Evolutionary conservation across 1,284 basidiomycete species (phyloP).

Genomic region (Puccinia coronata): DNA sequence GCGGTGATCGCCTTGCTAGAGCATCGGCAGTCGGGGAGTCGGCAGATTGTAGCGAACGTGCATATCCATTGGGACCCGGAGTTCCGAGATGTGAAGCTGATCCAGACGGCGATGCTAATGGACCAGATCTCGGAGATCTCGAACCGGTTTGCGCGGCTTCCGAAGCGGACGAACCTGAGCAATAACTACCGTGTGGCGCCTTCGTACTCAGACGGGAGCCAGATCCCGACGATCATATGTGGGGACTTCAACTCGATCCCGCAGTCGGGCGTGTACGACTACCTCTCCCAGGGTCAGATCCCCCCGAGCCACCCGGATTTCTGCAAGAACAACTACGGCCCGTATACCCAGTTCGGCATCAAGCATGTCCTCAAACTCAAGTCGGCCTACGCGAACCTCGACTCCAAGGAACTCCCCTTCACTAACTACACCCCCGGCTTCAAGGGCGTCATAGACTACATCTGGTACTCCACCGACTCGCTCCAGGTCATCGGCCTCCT

Average conservation of each 20-base stretch:
- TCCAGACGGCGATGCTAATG: conserved; percentile 86
- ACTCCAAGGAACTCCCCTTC: conserved; percentile 68
- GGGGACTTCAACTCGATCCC: conserved; percentile 94
- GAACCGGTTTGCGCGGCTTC: conserved; percentile 78
- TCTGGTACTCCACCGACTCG: conserved; percentile 82
- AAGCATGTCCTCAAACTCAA: conserved; percentile 77
- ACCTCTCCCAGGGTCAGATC: conserved; percentile 70
- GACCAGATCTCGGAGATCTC: conserved; percentile 91
- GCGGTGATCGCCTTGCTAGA: conserved; percentile 86
- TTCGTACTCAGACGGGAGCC: conserved; percentile 73
- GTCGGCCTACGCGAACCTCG: conserved; percentile 73
- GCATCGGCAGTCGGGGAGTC: conserved; percentile 78
- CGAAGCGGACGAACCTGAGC: conserved; percentile 65
- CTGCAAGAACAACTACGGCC: conserved; percentile 85
- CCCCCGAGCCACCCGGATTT: conserved; percentile 85
- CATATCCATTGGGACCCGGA: conserved; percentile 94
- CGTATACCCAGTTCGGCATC: conserved; percentile 86
- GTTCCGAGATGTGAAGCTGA: conserved; percentile 94
- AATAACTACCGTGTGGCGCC: conserved; percentile 60
- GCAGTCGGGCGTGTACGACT: conserved; percentile 87
- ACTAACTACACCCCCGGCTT: conserved; percentile 83
- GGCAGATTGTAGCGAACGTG: conserved; percentile 83
- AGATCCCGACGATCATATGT: conserved; percentile 88
- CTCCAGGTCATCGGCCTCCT: conserved; percentile 82
- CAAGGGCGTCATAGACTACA: conserved; percentile 76